Evolutionary conservation across 371 early-diverging fungal species (phyloP).

Genomic region (Fennellomyces sp.): DNA sequence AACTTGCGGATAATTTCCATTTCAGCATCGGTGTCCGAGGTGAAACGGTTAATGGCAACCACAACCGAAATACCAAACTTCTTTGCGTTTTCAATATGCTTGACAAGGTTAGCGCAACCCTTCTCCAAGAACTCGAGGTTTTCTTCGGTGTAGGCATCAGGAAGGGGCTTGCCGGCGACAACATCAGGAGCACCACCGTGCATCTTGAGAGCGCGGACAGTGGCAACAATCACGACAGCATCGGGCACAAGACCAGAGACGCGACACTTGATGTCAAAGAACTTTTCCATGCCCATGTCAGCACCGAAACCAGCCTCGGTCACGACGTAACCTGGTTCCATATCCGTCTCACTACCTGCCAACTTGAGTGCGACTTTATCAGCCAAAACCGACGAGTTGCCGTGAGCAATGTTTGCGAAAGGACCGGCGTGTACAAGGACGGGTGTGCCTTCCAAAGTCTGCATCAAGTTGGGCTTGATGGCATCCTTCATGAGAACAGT

Average conservation of each 20-base stretch:
- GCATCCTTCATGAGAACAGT: constrained; percentile 98
- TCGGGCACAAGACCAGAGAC: constrained; percentile 86
- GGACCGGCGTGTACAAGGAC: constrained; percentile 99
- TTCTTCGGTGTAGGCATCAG: constrained; percentile 86
- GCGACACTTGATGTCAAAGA: constrained; percentile 98
- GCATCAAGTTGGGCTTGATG: constrained; percentile 97
- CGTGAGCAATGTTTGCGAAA: constrained; percentile 98
- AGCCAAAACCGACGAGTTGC: constrained; percentile 93
- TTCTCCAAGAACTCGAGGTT: constrained; percentile 80
- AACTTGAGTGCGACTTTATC: constrained; percentile 94
- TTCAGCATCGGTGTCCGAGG: constrained; percentile 88
- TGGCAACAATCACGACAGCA: constrained; percentile 95
- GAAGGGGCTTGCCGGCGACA: constrained; percentile 87
- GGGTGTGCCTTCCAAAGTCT: constrained; percentile 96
- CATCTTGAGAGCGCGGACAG: constrained; percentile 94
- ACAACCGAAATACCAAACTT: constrained; percentile 92
- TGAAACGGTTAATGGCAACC: constrained; percentile 93
- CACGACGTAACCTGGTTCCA: constrained; percentile 87
- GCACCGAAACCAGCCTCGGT: constrained; percentile 98
- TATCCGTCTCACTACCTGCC: constrained; percentile 71
- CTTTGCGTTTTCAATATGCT: constrained; percentile 90
- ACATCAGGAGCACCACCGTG: constrained; percentile 98
- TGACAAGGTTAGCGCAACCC: constrained; percentile 85
- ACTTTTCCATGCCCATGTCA: constrained; percentile 99
- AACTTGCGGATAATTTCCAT: constrained; percentile 74